These are phyloP conservation scores for Manihot esculenta DNA, from an alignment of 441 rosid genomes.

Conservation along the genomic window DNA sequence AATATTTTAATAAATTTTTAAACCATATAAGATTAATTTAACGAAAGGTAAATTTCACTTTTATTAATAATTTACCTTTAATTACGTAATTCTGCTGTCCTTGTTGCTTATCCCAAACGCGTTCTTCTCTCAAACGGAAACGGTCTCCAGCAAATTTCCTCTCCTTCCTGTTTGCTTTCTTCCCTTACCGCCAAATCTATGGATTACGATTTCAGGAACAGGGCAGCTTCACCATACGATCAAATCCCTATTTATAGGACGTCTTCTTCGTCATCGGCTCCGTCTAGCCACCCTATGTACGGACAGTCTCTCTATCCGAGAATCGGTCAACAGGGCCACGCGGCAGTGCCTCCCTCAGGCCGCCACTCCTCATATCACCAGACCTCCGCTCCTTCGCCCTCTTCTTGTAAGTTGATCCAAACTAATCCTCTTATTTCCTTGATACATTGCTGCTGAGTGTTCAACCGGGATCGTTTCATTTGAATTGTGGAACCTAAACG, in stretches of 20 bases:
- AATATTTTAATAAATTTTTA: too few species aligned
- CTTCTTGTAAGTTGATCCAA: constrained; percentile 50
- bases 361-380: constrained; percentile 50
- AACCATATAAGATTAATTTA: too few species aligned
- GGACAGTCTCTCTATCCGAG: constrained; percentile 63
- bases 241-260: constrained; percentile 43
- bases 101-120: too few species aligned
- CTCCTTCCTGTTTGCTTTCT: too few species aligned
- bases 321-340: constrained; percentile 53
- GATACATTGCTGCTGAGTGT: too few species aligned
- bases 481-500: neutral
- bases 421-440: neutral
- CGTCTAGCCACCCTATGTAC: constrained; percentile 46
- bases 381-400: constrained; percentile 39
- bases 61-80: too few species aligned
- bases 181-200: constrained; percentile 19
- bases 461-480: neutral
- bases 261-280: constrained; percentile 38
- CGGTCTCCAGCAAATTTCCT: too few species aligned
- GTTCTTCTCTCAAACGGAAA: too few species aligned
- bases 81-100: too few species aligned
- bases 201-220: constrained; percentile 71
- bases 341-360: constrained; percentile 37
- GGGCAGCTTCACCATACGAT: constrained; percentile 42
- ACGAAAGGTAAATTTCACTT: too few species aligned